Percentiles rank a stretch among this genome's conserved stretches.
These are phyloP conservation scores for Phytomonas sp. DNA, from an alignment of 208 protist genomes.

Conservation along the genomic window DNA sequence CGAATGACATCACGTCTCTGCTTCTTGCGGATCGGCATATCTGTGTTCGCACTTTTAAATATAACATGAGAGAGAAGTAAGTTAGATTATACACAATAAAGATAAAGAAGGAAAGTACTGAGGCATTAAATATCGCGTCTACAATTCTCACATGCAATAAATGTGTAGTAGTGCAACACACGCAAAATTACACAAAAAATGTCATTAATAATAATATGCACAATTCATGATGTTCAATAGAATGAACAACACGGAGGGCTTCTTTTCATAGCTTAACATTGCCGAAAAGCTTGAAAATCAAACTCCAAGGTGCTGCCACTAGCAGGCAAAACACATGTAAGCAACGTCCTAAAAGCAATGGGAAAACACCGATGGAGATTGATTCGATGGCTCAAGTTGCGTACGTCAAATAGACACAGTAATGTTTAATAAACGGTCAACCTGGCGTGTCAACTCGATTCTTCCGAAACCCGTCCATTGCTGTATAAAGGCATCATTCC, in stretches of 20 bases:
- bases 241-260: not conserved
- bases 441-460: not conserved
- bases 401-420: not conserved
- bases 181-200: not conserved
- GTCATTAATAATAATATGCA: not conserved
- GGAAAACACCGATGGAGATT: not conserved
- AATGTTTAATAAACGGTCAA: not conserved
- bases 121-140: not conserved
- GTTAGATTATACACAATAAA: not conserved
- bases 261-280: not conserved
- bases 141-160: not conserved
- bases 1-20: slow-evolving; percentile 64
- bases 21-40: slow-evolving; percentile 84
- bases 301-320: not conserved
- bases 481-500: not conserved
- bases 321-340: not conserved
- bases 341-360: not conserved
- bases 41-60: not conserved
- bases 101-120: slow-evolving; percentile 2
- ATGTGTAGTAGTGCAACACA: not conserved
- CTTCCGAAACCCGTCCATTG: not conserved
- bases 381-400: not conserved
- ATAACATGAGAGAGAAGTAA: slow-evolving; percentile 2
- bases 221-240: not conserved
- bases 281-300: not conserved